Evolutionary conservation across 805 yeast genomes (phyloP).

Genomic region (Torulaspora franciscae): DNA sequence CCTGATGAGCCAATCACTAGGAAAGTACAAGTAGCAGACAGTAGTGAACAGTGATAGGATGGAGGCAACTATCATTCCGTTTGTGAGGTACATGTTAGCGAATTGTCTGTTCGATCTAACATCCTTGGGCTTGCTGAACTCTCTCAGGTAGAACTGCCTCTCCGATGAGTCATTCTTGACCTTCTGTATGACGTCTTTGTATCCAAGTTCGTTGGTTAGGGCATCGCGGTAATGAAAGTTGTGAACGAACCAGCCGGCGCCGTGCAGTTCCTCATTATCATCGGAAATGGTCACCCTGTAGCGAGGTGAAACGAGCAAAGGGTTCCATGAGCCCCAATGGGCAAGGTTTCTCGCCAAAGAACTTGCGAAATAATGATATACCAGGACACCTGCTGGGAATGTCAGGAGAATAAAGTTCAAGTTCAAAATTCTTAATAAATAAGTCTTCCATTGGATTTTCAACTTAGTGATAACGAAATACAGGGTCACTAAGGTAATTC

Average conservation of each 20-base stretch:
- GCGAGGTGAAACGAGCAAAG: conserved; percentile 34
- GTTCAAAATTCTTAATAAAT: conserved; percentile 35
- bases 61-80: conserved; percentile 29
- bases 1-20: conserved; percentile 43
- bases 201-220: conserved; percentile 12
- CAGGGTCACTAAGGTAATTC: conserved; percentile 20
- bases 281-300: conserved; percentile 41
- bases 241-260: conserved; percentile 38
- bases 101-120: conserved; percentile 32
- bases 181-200: conserved; percentile 30
- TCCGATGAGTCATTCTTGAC: conserved; percentile 20
- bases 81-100: conserved; percentile 35
- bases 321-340: conserved; percentile 26
- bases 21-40: conserved; percentile 24
- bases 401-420: conserved; percentile 37
- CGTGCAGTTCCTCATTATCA: conserved; percentile 37
- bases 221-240: conserved; percentile 27
- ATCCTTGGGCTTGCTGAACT: conserved; percentile 17
- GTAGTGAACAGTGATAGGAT: conserved; percentile 18
- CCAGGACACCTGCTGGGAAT: conserved; percentile 33
- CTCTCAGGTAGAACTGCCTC: conserved; percentile 13
- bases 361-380: conserved; percentile 31
- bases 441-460: conserved; percentile 27
- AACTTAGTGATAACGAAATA: conserved; percentile 19
- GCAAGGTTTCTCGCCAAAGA: conserved; percentile 29